Evolutionary conservation across 2,329 filamentous ascomycete species (phyloP).

Genomic region (Chlorencoelia australis): DNA sequence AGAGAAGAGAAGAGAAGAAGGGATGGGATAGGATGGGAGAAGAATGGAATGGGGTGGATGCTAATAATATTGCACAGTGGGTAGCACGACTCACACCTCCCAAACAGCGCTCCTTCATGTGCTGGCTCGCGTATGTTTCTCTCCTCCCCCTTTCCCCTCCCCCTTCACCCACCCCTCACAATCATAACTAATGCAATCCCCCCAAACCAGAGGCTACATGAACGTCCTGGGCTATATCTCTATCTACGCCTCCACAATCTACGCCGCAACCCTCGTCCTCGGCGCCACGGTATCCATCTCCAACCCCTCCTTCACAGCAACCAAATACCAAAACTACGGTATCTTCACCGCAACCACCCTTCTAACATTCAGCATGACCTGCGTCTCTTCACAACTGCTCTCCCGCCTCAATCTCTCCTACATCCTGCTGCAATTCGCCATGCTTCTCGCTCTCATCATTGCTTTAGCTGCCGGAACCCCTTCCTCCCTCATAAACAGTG

Average conservation of each 20-base stretch:
- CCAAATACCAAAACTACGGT: slow-evolving; percentile 26
- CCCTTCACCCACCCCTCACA: slow-evolving; percentile 3
- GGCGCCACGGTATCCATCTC: slow-evolving; percentile 22
- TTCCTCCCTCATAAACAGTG: slow-evolving; percentile 19
- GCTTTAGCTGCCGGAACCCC: slow-evolving; percentile 23
- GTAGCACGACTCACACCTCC: slow-evolving; percentile 25
- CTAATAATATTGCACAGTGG: too few species aligned
- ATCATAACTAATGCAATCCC: too few species aligned
- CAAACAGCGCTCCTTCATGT: slow-evolving; percentile 24
- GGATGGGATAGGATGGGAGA: too few species aligned
- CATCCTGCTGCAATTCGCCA: slow-evolving; percentile 24
- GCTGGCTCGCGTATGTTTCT: slow-evolving; percentile 26
- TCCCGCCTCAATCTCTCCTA: slow-evolving; percentile 24
- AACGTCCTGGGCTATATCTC: slow-evolving; percentile 27
- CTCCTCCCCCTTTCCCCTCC: background rate
- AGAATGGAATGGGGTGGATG: too few species aligned
- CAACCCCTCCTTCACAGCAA: slow-evolving; percentile 19
- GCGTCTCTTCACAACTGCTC: slow-evolving; percentile 20
- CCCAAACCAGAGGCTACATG: slow-evolving; percentile 24
- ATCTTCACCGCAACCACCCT: slow-evolving; percentile 24
- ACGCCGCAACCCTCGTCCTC: slow-evolving; percentile 25
- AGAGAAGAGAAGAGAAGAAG: too few species aligned
- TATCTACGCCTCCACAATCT: slow-evolving; percentile 27
- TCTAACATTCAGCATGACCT: slow-evolving; percentile 26
- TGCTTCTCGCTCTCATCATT: slow-evolving; percentile 24